These are phyloP conservation scores for Pythium grandisporangium DNA, from an alignment of 352 stramenopile species.

Conservation along the genomic window DNA sequence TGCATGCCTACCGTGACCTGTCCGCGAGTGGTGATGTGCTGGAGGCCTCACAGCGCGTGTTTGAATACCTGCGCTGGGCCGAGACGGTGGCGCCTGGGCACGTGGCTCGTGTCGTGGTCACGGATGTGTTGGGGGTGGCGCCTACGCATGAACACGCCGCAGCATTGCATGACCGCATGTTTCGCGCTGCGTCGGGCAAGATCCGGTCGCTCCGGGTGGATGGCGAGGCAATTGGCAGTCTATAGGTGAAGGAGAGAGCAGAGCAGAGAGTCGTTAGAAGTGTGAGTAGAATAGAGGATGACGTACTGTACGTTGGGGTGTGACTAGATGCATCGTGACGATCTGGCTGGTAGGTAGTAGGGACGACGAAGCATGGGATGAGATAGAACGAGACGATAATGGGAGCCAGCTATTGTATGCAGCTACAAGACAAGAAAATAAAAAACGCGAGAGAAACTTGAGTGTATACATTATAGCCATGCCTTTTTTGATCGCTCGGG, in stretches of 20 bases:
- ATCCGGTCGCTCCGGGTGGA: conserved; percentile 29
- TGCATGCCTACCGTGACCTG: conserved; percentile 73
- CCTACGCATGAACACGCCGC: conserved; percentile 72
- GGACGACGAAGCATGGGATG: no score
- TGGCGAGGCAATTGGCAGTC: no score
- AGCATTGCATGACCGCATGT: conserved; percentile 80
- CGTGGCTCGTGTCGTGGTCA: conserved; percentile 65
- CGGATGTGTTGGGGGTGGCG: conserved; percentile 31
- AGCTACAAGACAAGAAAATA: background rate
- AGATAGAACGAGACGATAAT: no score
- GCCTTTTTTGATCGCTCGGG: no score
- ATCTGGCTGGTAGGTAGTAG: no score
- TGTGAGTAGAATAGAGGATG: no score
- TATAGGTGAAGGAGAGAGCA: no score
- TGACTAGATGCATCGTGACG: no score
- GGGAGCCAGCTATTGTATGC: no score
- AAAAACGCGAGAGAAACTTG: background rate
- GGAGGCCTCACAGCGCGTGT: conserved; percentile 73
- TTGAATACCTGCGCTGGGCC: conserved; percentile 77
- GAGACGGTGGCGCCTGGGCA: conserved; percentile 63
- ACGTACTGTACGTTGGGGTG: no score
- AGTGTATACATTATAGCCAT: no score
- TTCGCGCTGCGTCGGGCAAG: conserved; percentile 72
- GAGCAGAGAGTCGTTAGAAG: no score
- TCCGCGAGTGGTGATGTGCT: conserved; percentile 52